Evolutionary conservation across 2,329 filamentous ascomycete genomes (phyloP), one percentile per base, ranked within the genome.

Genomic region (Catunica adiposa): DNA sequence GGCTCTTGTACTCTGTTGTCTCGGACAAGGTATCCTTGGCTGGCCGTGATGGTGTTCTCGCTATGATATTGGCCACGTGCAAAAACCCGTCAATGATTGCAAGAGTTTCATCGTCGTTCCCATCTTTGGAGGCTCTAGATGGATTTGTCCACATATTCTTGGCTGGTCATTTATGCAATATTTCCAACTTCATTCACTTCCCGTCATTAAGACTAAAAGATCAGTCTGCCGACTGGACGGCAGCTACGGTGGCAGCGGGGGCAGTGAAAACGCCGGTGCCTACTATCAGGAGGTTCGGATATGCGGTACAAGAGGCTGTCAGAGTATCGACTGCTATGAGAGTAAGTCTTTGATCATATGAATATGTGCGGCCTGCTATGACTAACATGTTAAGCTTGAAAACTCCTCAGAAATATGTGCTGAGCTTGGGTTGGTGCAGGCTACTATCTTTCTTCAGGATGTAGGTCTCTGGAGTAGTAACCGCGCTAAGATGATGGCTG

Each of bases 161-260:
- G 20, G 75, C 76, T 0, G 71, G 72, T 1, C 76, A 81, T 46
- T 68, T 71, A 25, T 73, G 78, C 50, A 72, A 79, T 58, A 71
- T 80, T 0, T 78, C 76, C 50, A 70, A 72, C 48, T 83, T 75
- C 70, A 74, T 85, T 56, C 81, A 84, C 64, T 73, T 78, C 48
- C 73, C 77, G 1, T 78, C 77, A 0, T 76, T 84, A 40, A 72
- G 70, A 1, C 70, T 80, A 6, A 77, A 77, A 17, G 68, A 69
- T 2, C 71, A 78, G 57, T 72, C 72, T 58, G 74, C 79, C 0
- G 79, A 83, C 60, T 76, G 82, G 65, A 68, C 83, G 14, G 77
- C 74, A 4, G 71, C 73, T n/a, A 74, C 79, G 2, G 73, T 77
- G 0, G 76, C 80, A 2, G 74, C 74, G n/a, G 81, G 81, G 3